These are phyloP conservation scores for Celoporthe dispersa DNA, from an alignment of 2,329 filamentous ascomycete genomes.

Conservation along the genomic window DNA sequence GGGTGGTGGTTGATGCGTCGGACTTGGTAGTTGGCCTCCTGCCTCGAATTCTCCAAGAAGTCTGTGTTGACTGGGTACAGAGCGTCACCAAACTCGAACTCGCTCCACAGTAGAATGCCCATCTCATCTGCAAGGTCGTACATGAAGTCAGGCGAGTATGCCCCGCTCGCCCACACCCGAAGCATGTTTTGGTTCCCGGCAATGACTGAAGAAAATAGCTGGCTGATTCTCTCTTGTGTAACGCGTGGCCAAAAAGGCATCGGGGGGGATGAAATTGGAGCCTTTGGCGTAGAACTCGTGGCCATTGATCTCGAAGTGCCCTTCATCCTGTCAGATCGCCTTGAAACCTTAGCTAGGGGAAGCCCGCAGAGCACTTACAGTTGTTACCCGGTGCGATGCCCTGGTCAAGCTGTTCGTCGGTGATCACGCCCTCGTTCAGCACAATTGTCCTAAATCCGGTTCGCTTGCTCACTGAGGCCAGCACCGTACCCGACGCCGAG, in stretches of 20 bases:
- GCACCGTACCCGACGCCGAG: conserved; percentile 38
- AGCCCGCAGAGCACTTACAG: conserved; percentile 13
- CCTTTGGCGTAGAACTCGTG: conserved; percentile 68
- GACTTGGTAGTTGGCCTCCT: conserved; percentile 64
- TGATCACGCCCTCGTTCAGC: conserved; percentile 59
- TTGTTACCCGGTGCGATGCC: conserved; percentile 49
- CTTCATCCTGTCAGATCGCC: conserved; percentile 42
- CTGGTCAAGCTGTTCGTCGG: conserved; percentile 54
- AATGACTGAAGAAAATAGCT: conserved; percentile 58
- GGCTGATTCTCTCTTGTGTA: conserved; percentile 53
- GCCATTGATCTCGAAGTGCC: conserved; percentile 70
- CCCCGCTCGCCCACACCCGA: conserved; percentile 64
- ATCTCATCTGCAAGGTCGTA: conserved; percentile 66
- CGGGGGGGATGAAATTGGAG: conserved; percentile 66
- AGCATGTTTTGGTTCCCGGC: conserved; percentile 68
- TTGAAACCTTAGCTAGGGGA: background rate
- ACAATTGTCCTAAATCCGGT: conserved; percentile 67
- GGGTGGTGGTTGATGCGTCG: conserved; percentile 65
- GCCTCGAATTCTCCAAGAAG: conserved; percentile 59
- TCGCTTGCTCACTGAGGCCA: conserved; percentile 55
- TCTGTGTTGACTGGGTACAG: conserved; percentile 59
- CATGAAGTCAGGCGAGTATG: conserved; percentile 65
- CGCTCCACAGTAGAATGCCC: conserved; percentile 65
- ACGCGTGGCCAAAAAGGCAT: conserved; percentile 68
- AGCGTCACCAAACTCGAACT: conserved; percentile 66